These are phyloP conservation scores for Cupressus sempervirens DNA, from an alignment of 75 land plant species.

Conservation along the genomic window DNA sequence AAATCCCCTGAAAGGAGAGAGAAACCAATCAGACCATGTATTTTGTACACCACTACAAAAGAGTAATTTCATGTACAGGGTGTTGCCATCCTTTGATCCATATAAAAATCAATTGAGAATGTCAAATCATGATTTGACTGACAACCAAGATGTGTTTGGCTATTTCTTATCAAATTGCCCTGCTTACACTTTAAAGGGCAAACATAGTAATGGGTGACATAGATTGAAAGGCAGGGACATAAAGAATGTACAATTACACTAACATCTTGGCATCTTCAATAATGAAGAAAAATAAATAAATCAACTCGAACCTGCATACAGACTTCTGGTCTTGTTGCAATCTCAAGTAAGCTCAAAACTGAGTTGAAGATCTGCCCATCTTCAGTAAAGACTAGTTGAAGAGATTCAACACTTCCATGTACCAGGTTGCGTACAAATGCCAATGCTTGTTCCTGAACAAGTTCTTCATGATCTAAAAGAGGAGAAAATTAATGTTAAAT, in stretches of 20 bases:
- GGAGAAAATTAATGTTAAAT: background rate
- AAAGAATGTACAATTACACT: background rate
- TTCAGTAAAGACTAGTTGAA: slow-evolving; percentile 65
- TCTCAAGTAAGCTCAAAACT: slow-evolving; percentile 57
- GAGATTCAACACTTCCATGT: slow-evolving; percentile 66
- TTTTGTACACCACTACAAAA: background rate
- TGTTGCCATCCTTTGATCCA: slow-evolving; percentile 7
- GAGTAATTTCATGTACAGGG: background rate
- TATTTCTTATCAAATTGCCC: background rate
- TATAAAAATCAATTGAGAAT: background rate
- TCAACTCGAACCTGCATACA: slow-evolving; percentile 64
- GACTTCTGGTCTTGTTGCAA: slow-evolving; percentile 50
- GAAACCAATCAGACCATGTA: background rate
- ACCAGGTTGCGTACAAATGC: slow-evolving; percentile 86
- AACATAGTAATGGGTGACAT: background rate
- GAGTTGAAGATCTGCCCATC: slow-evolving; percentile 55
- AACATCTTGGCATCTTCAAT: background rate
- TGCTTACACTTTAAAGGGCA: background rate
- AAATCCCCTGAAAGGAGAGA: slow-evolving; percentile 58
- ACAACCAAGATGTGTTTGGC: background rate
- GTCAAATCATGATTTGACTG: background rate
- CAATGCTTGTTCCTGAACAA: slow-evolving; percentile 85
- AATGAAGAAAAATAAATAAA: background rate
- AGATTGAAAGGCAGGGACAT: background rate
- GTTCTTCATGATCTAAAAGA: slow-evolving; percentile 71